A percentile compares a stretch with the other conserved stretches of the same genome.
phyloP scores from a whole-genome alignment of 2,329 filamentous ascomycete genomes.

The Phialocephala sp. region DNA sequence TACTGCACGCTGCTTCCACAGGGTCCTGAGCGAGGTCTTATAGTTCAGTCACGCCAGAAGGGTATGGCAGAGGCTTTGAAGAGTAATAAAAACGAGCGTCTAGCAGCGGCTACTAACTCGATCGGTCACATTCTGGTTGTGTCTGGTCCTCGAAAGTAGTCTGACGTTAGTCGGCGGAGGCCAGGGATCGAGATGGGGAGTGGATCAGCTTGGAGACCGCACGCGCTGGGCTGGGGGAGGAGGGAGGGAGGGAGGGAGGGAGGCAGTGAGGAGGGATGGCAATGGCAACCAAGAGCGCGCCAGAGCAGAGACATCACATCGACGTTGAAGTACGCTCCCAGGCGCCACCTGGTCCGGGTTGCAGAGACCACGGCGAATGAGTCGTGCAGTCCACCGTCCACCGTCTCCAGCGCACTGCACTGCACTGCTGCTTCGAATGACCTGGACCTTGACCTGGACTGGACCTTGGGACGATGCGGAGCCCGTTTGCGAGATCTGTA shows the following conservation, averaged over 20 bases:
- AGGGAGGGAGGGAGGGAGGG: conserved; percentile 20
- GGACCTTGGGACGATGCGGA: not conserved
- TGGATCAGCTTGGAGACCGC: conserved; percentile 32
- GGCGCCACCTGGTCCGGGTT: not conserved
- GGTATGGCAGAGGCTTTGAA: conserved; percentile 18
- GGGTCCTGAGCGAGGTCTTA: conserved; percentile 36
- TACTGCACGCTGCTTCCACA: conserved; percentile 28
- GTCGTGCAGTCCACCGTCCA: not conserved
- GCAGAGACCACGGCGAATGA: not conserved
- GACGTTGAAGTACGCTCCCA: not conserved
- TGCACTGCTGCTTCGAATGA: not conserved
- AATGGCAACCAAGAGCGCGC: not conserved
- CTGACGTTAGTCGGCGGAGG: conserved; percentile 34
- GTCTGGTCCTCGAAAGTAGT: conserved; percentile 28
- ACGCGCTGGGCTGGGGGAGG: conserved; percentile 23
- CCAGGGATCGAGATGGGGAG: conserved; percentile 37
- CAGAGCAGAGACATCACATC: conserved; percentile 4
- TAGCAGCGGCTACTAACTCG: conserved; percentile 36
- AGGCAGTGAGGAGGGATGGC: not conserved
- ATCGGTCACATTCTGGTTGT: conserved; percentile 36
- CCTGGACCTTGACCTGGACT: not conserved
- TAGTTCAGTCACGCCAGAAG: conserved; percentile 33
- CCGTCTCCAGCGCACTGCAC: not conserved
- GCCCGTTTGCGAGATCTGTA: conserved; percentile 3
- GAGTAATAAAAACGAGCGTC: conserved; percentile 31